phyloP scores from a whole-genome alignment of 2,329 filamentous ascomycete species.

The Colletotrichum sp. region DNA sequence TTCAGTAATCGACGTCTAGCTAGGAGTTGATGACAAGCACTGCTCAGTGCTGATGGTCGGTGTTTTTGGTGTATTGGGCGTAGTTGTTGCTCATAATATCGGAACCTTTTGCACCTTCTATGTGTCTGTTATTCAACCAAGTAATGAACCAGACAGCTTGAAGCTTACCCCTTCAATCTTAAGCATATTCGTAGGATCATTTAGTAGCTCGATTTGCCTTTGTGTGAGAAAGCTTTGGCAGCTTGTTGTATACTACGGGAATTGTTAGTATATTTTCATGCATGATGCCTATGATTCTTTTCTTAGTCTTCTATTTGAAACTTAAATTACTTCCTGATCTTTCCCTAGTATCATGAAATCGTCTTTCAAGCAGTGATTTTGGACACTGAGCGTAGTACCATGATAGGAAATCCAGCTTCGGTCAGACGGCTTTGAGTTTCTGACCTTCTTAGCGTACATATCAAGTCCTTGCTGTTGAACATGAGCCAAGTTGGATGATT shows the following conservation, averaged over 20 bases:
- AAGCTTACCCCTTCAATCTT: neutral
- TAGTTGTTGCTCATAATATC: neutral
- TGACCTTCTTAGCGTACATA: fast-evolving
- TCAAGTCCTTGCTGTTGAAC: too few relatives aligned
- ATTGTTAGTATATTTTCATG: fast-evolving
- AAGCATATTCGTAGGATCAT: neutral
- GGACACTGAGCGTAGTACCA: neutral
- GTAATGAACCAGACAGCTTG: neutral
- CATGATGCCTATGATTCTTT: fast-evolving
- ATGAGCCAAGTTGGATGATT: too few relatives aligned
- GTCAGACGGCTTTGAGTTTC: neutral
- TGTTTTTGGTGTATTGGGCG: neutral
- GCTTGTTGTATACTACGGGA: neutral
- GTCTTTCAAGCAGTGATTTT: fast-evolving
- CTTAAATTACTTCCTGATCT: neutral
- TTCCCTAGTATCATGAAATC: fast-evolving
- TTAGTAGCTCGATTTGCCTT: neutral
- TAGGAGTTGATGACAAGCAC: neutral
- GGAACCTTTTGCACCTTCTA: neutral
- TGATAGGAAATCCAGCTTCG: fast-evolving
- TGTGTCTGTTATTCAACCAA: neutral
- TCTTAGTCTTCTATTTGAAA: fast-evolving
- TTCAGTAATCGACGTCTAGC: neutral
- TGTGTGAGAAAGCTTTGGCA: neutral
- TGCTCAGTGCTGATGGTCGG: neutral